A percentile compares a stretch with the other conserved stretches of the same genome.
These are phyloP conservation scores for Dothistroma septosporum DNA, from an alignment of 2,329 filamentous ascomycete species.

Conservation along the genomic window DNA sequence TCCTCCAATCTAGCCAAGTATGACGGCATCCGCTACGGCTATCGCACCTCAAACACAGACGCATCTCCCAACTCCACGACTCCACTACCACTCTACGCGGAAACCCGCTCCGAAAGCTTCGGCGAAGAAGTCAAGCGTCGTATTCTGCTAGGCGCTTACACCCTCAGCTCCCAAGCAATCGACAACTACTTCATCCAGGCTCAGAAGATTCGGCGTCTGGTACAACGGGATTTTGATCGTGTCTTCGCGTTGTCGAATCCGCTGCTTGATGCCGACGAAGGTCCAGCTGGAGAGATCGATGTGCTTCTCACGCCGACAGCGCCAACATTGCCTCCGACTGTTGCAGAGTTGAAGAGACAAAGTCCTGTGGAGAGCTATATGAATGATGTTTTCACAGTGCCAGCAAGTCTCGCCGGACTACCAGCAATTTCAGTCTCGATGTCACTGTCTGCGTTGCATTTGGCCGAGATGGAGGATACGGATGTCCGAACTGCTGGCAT, in stretches of 20 bases:
- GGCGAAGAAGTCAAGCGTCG: constrained; percentile 81
- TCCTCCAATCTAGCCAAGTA: constrained; percentile 96
- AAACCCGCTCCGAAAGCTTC: constrained; percentile 69
- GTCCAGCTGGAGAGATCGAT: constrained; percentile 68
- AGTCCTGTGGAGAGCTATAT: constrained; percentile 62
- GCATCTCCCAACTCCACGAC: constrained; percentile 32
- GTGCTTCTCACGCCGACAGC: constrained; percentile 84
- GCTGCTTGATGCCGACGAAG: constrained; percentile 42
- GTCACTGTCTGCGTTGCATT: constrained; percentile 29
- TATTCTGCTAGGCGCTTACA: constrained; percentile 86
- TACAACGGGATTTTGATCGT: constrained; percentile 80
- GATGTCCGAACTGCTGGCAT: constrained; percentile 54
- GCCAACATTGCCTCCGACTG: constrained; percentile 65
- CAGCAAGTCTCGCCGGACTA: constrained; percentile 84
- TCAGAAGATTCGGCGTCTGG: constrained; percentile 77
- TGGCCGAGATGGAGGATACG: constrained; percentile 19
- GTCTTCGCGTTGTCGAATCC: constrained; percentile 70
- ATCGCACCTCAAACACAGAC: constrained; percentile 52
- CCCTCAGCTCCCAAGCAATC: constrained; percentile 81
- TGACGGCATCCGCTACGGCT: constrained; percentile 90
- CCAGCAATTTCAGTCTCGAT: constrained; percentile 83
- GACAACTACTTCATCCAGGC: constrained; percentile 97
- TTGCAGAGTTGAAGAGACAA: constrained; percentile 45
- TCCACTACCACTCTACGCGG: constrained; percentile 59
- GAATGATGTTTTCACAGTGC: constrained; percentile 94